Conservation (phyloP, 768 basidiomycete genomes). For the Lactarius tabidus region DNA sequence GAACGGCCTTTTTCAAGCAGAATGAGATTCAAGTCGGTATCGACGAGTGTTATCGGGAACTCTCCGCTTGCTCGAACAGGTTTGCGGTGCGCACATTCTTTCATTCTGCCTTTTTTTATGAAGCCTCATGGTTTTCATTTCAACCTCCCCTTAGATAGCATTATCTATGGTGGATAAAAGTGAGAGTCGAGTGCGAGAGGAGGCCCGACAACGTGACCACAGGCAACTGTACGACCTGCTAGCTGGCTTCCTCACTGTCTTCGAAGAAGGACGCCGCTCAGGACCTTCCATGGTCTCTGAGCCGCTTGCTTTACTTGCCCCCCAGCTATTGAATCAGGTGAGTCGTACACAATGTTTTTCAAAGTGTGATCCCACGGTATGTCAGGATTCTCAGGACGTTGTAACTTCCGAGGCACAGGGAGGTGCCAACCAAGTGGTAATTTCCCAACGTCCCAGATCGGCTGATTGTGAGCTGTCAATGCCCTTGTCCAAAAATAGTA, state of each 20-base stretch:
- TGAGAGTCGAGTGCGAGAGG: background rate
- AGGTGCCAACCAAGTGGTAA: background rate
- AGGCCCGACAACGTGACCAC: background rate
- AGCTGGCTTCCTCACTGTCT: background rate
- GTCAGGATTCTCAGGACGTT: background rate
- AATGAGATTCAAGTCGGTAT: constrained; percentile 41
- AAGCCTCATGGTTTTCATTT: background rate
- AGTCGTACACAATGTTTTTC: background rate
- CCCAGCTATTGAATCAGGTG: constrained; percentile 1
- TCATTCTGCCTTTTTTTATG: background rate
- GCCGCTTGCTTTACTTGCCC: background rate
- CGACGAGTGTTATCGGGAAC: constrained; percentile 36
- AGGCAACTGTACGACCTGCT: background rate
- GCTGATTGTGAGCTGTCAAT: constrained; percentile 2
- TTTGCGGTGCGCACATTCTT: constrained; percentile 34
- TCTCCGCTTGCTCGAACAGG: constrained; percentile 36
- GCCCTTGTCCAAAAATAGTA: background rate
- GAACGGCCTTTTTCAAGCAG: constrained; percentile 33
- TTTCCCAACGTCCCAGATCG: background rate
- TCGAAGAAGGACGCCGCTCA: constrained; percentile 2
- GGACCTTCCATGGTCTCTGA: background rate
- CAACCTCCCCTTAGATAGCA: constrained; percentile 1
- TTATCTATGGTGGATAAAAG: background rate
- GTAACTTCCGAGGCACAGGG: background rate
- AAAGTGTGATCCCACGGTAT: background rate